These are phyloP conservation scores for Physaria fendleri DNA, from an alignment of 345 rosid species.

Conservation along the genomic window DNA sequence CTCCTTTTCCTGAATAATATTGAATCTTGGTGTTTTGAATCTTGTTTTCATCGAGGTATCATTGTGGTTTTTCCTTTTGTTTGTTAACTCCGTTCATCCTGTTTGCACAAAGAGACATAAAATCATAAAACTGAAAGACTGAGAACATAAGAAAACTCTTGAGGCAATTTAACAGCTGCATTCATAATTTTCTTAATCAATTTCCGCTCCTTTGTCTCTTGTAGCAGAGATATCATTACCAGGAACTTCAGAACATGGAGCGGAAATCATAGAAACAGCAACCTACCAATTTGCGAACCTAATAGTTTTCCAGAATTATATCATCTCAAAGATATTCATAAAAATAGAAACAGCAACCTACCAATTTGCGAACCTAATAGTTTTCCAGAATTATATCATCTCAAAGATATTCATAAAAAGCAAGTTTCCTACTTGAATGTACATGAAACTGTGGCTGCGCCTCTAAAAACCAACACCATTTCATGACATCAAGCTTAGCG, in stretches of 20 bases:
- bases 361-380: background rate
- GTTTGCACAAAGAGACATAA: too few relatives aligned
- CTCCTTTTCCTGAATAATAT: too few relatives aligned
- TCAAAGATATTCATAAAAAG: background rate
- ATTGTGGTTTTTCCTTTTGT: too few relatives aligned
- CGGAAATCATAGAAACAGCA: background rate
- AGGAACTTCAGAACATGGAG: slow-evolving; percentile 1
- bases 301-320: background rate
- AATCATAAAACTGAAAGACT: too few relatives aligned
- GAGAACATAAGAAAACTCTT: too few relatives aligned
- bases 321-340: too few relatives aligned
- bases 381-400: background rate
- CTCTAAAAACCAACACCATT: background rate
- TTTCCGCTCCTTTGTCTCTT: background rate
- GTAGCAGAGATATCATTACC: background rate
- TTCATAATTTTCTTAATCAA: too few relatives aligned
- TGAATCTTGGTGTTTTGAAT: too few relatives aligned
- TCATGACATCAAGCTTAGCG: background rate
- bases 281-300: background rate
- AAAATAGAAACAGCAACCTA: background rate
- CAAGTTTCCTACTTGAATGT: background rate
- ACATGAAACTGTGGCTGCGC: background rate
- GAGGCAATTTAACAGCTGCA: too few relatives aligned
- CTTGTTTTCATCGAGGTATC: too few relatives aligned
- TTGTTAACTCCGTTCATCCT: too few relatives aligned